Base-by-base conservation (phyloP, 305 asterid genomes). In the Caryopteris hybrid region DNA sequence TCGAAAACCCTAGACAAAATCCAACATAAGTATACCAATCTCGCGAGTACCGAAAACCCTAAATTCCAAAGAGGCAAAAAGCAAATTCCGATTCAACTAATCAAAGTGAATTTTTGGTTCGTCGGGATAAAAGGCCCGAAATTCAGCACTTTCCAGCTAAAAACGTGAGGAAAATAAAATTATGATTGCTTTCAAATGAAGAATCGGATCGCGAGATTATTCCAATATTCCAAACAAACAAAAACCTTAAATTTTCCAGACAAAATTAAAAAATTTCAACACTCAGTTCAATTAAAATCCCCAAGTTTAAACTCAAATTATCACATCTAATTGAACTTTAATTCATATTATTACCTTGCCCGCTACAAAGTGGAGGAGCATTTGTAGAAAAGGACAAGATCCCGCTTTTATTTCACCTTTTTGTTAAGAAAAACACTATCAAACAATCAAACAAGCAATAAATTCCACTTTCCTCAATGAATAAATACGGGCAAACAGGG, bases 301-400 rank as follows among this genome's bases (percentile, higher is more conserved):
- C 36, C 59, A 63, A 57, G 63, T 50, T 53, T 33, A 53, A 50
- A 56, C 31, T 43, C 38, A 69, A 71, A 38, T 42, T 16, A 16
- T 22, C 48, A 47, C 66, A 58, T 71, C 51, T 36, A 64, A 77
- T 65, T 53, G 69, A 57, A 52, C 61, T 61, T 60, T 13, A 38
- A 57, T 66, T 25, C 68, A 20, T 67, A 14, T 21, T 69, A 60
- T 75, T 69, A 76, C 75, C 75, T 81, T 68, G 76, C 77, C 78
- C 71, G 69, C 71, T 47, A 81, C 76, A 57, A 79, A 68, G 71
- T 58, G 76, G 68, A 61, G 55, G 64, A 74, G 79, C 78, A 75
- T 77, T 74, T 72, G 80, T 66, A 69, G 76, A 60, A 73, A 70
- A 69, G 80, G 73, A 58, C 79, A 75, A 72, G 83, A 81, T 81